Evolutionary conservation across 1,284 basidiomycete genomes (phyloP), one percentile per base, ranked within the genome.

Genomic region (Agroathelia rolfsii): DNA sequence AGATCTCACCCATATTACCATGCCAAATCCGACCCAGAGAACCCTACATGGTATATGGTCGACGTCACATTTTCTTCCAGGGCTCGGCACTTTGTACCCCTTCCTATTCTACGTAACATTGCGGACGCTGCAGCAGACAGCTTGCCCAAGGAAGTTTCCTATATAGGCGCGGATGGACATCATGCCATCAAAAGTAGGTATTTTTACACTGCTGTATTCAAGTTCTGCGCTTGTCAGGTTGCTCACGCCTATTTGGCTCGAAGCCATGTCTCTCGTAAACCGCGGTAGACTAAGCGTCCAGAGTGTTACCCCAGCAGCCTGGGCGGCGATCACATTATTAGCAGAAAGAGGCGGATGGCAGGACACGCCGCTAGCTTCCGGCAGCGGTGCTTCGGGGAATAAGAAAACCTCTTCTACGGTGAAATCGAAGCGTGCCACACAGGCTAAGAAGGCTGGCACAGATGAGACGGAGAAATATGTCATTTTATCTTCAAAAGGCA

Each of bases 31-130:
- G 66, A 83, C 34, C 47, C 74, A 46, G 66, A 71, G 1, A 62
- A 72, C 6, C 93, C 93, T 1, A 87, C 74, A 46, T 97, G 94
- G 94, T 94, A 69, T 62, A 94, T 96, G 86, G 81, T 92, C 31
- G 81, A 89, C 46, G 67, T 89, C 21, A 69, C 65, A 18, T 92
- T 93, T 53, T 50, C 58, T n/a, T 56, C 68, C 6, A 76, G 82
- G 17, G 66, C 86, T 5, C 44, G 54, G 6, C 63, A 93, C 56
- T 84, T 89, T 40, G 73, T 96, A 3, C 81, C 92, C 1, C 64
- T 96, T 4, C 66, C 78, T 2, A 58, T 93, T 2, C 62, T 96
- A 34, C 78, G 83, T 34, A 58, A 64, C 24, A 69, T 94, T 22
- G 72, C 76, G 1, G 47, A 50, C 2, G 45, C 59, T 7, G 30